Conservation (phyloP, 192 early-diverging fungal species). For the Coemansia sp. region DNA sequence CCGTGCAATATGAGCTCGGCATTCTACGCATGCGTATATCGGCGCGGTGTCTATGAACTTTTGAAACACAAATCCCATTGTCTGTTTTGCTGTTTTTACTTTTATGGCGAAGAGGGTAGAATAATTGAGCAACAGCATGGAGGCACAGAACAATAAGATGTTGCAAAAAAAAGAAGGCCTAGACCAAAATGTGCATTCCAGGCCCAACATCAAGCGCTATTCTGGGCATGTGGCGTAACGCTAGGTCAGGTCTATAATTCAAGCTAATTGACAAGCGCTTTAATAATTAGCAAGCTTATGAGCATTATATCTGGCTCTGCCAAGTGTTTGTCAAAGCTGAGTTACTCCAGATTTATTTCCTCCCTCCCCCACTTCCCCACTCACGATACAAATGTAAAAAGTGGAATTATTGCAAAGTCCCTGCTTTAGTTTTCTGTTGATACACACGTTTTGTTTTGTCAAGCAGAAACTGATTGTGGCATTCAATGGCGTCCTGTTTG, state of each 20-base stretch:
- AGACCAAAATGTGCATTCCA: background rate
- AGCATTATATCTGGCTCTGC: too few species aligned
- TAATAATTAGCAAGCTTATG: background rate
- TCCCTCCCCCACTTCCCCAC: too few species aligned
- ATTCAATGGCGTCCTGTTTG: background rate
- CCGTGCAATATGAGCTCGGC: constrained; percentile 40
- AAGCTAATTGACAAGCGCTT: background rate
- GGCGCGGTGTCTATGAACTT: constrained; percentile 37
- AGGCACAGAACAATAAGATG: too few species aligned
- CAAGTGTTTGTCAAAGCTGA: too few species aligned
- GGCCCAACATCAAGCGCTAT: background rate
- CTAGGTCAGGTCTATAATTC: background rate
- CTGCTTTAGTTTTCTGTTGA: background rate
- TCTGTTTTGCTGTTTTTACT: background rate
- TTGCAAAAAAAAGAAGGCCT: background rate
- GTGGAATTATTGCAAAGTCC: background rate
- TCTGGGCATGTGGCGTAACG: background rate
- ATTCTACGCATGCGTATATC: constrained; percentile 32
- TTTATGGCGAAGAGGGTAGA: too few species aligned
- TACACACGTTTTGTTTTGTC: background rate
- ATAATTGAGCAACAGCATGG: too few species aligned
- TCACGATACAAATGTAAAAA: too few species aligned
- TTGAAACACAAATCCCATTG: constrained; percentile 46
- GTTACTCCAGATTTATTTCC: too few species aligned
- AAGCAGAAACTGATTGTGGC: background rate